Evolutionary conservation across 208 protist genomes (phyloP), one percentile per base, ranked within the genome.

Genomic region (Acanthamoeba healyi): DNA sequence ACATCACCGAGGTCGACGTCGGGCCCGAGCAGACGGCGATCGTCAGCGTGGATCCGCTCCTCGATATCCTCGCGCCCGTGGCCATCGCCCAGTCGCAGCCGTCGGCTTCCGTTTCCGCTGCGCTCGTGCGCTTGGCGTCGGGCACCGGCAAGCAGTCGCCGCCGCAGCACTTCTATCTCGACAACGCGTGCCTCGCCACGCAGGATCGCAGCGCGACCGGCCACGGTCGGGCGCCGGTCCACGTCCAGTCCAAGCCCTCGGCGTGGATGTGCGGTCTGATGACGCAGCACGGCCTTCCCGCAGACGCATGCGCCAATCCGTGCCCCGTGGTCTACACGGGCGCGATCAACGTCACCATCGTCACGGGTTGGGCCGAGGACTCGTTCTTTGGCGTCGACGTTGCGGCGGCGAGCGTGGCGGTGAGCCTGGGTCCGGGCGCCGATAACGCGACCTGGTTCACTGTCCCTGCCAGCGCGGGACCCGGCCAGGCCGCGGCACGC

Each of bases 241-340:
- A 12, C 56, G 6, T 74, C 2, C 15, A 6, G 26, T 26, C 29
- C 49, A 51, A 4, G 29, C 54, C 22, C 19, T 74, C 84, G 24
- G 19, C 84, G 10, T 70, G 56, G 56, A 0, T 91, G 32, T 91
- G 84, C 22, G 61, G 22, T 6, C 84, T 40, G 12, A 91, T 91
- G 84, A 29, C 34, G 3, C 14, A 26, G 24, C 26, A 51, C 58
- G 84, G 84, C n/a, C 61, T 91, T 14, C 56, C 84, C 7, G 36
- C 46, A 9, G 54, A 29, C 15, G 36, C 56, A 4, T 65, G 84
- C 51, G 19, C 34, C 14, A 17, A 46, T 22, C 84, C 84, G 40
- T 91, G 84, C 58, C 84, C 84, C 29, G 56, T 91, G 36, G 56
- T 72, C 56, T 91, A 91, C 84, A 51, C 29, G 17, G 84, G 84